Evolutionary conservation across 1,284 basidiomycete species (phyloP).

Genomic region (Meira miltonrushii): DNA sequence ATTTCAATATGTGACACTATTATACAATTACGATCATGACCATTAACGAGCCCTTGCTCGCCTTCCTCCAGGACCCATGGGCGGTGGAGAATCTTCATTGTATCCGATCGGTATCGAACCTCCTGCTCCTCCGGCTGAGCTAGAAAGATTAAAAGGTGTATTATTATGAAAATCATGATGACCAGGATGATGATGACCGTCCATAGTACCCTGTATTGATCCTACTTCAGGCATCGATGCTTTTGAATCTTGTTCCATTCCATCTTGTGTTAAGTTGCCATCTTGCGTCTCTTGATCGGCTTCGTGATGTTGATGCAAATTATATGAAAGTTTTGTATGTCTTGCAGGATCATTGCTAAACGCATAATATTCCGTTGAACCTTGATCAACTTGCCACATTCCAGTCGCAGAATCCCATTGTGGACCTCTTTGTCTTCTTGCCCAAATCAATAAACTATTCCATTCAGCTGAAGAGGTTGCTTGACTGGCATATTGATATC

Average conservation of each 20-base stretch:
- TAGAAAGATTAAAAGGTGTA: background rate
- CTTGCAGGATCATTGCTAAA: constrained; percentile 8
- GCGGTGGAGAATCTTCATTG: background rate
- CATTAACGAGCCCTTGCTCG: background rate
- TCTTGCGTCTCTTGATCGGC: background rate
- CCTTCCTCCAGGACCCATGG: constrained; percentile 3
- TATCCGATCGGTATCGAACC: background rate
- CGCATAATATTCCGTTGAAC: constrained; percentile 6
- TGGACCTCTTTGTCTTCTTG: constrained; percentile 32
- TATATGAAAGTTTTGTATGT: constrained; percentile 3
- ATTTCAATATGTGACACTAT: no score
- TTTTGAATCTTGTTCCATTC: background rate
- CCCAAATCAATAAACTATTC: constrained; percentile 42
- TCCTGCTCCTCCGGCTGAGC: no score
- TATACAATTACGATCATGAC: no score
- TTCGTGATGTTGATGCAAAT: no score
- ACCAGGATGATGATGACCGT: background rate
- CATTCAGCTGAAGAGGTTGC: constrained; percentile 37
- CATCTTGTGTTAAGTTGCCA: background rate
- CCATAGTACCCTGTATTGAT: background rate
- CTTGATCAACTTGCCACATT: constrained; percentile 14
- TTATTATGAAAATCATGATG: background rate
- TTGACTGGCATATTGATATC: background rate
- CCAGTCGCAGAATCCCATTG: constrained; percentile 37
- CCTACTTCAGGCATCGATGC: background rate